These are phyloP conservation scores for Echium plantagineum DNA, from an alignment of 257 asterid species.

Conservation along the genomic window DNA sequence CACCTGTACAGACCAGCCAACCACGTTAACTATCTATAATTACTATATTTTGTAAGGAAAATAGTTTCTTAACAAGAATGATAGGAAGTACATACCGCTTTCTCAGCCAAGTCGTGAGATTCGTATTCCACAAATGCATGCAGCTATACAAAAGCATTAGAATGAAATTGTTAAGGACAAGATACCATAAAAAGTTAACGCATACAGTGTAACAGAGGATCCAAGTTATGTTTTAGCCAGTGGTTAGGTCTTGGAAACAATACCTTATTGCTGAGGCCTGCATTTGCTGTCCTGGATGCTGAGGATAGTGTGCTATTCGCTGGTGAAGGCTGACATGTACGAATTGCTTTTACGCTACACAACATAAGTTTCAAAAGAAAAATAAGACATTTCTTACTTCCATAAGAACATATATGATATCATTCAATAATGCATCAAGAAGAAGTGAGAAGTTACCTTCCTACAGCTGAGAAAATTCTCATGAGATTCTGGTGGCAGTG, in stretches of 20 bases:
- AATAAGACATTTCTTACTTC: not conserved
- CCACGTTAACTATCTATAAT: not conserved
- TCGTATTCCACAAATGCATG: slow-evolving; percentile 92
- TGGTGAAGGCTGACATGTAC: slow-evolving; percentile 56
- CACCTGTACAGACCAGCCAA: slow-evolving; percentile 31
- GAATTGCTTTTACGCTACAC: slow-evolving; percentile 74
- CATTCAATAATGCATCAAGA: not conserved
- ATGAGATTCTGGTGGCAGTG: slow-evolving; percentile 89
- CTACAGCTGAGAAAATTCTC: slow-evolving; percentile 72
- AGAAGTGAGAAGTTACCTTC: slow-evolving; percentile 42
- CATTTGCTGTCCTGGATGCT: slow-evolving; percentile 47
- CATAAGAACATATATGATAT: not conserved
- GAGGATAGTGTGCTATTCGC: slow-evolving; percentile 27
- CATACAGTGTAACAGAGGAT: not conserved
- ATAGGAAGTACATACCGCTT: slow-evolving; percentile 40
- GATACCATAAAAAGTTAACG: not conserved
- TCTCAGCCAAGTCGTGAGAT: slow-evolving; percentile 65
- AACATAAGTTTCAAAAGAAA: not conserved
- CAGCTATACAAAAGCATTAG: slow-evolving; percentile 38
- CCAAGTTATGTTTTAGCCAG: no score
- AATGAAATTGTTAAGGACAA: slow-evolving; percentile 8
- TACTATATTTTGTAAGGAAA: slow-evolving; percentile 4
- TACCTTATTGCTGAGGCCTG: slow-evolving; percentile 74
- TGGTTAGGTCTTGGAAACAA: no score
- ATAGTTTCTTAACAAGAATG: not conserved